Percentiles rank a stretch among this genome's conserved stretches.
Conservation (phyloP, 2,329 filamentous ascomycete genomes). For the Colletotrichum cordylinicola region DNA sequence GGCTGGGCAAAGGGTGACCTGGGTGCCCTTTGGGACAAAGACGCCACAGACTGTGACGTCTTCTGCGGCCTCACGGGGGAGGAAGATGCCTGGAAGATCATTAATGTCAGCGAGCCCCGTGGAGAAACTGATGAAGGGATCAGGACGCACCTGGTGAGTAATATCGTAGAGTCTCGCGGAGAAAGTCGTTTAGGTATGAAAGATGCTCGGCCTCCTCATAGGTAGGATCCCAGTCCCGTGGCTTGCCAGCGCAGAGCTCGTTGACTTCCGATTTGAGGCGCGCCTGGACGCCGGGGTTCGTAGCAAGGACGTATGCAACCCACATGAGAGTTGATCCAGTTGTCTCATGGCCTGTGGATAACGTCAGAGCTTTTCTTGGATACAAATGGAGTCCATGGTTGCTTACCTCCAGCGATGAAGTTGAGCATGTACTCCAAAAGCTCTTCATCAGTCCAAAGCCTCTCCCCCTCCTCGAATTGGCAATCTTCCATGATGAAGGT, state of each 20-base stretch:
- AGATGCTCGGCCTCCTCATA: slow-evolving; percentile 48
- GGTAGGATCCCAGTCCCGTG: slow-evolving; percentile 33
- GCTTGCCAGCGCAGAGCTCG: slow-evolving; percentile 36
- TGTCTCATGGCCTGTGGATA: slow-evolving; percentile 13
- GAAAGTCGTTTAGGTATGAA: slow-evolving; percentile 48
- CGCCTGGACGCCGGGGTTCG: not conserved
- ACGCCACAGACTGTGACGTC: slow-evolving; percentile 32
- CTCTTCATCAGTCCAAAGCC: slow-evolving; percentile 26
- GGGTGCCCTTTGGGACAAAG: slow-evolving; percentile 32
- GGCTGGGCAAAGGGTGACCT: slow-evolving; percentile 29
- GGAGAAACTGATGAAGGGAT: not conserved
- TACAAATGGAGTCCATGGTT: not conserved
- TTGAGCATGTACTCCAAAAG: slow-evolving; percentile 30
- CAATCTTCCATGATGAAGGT: slow-evolving; percentile 32
- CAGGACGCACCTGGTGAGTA: slow-evolving; percentile 36
- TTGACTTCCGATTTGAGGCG: slow-evolving; percentile 11
- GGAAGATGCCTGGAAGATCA: slow-evolving; percentile 22
- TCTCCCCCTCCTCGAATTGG: slow-evolving; percentile 7
- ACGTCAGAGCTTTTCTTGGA: not conserved
- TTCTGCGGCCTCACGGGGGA: slow-evolving; percentile 26
- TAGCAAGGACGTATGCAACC: slow-evolving; percentile 12
- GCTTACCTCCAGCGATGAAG: slow-evolving; percentile 25
- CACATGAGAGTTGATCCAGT: slow-evolving; percentile 22
- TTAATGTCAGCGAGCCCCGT: not conserved
- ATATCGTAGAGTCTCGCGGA: slow-evolving; percentile 41